Evolutionary conservation across 2,329 filamentous ascomycete species (phyloP), one percentile per base, ranked within the genome.

Genomic region (Dryadomyces sulphureus): DNA sequence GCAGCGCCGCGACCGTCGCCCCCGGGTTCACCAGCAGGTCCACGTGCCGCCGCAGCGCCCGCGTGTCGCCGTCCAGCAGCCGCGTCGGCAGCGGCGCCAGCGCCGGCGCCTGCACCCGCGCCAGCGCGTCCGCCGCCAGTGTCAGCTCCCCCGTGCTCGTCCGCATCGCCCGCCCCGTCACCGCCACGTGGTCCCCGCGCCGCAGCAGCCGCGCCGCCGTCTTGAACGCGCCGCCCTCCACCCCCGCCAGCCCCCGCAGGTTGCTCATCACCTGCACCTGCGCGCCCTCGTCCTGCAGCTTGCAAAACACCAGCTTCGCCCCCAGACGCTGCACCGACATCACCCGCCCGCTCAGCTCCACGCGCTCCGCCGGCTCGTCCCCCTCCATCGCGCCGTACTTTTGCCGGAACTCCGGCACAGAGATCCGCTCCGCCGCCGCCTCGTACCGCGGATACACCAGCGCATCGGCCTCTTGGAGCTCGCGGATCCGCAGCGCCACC

Each of bases 281-380:
- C 54, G 77, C 65, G 48, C 79, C 81, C 58, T 86, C 78, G 60
- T 87, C 79, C 54, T 79, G 69, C 43, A 96, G 66, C 62, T 92
- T 84, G 53, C 95, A 62, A 62, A 98, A 98, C 52, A 87, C 69
- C 54, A 98, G 77, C 63, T 84, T 86, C 54, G 77, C 80, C 53
- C 89, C 81, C 46, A 78, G 73, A 41, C 75, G 69, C 51, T 86
- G 83, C 58, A 84, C 74, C 41, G 79, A 79, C 56, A 73, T 70
- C 52, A 94, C 72, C 59, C 87, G 86, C 62, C 88, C 86, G 17
- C 46, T 38, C 17, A 54, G 40, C 43, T 54, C 50, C 38, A 53
- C 47, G 3, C 52, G 52, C 2, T 34, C 46, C 7, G 11, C 21
- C 16, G 25, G 14, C 3, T 38, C 25, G 20, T 14, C 25, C 32